phyloP scores from a whole-genome alignment of 106 monocot genomes.

The Acorus gramineus region DNA sequence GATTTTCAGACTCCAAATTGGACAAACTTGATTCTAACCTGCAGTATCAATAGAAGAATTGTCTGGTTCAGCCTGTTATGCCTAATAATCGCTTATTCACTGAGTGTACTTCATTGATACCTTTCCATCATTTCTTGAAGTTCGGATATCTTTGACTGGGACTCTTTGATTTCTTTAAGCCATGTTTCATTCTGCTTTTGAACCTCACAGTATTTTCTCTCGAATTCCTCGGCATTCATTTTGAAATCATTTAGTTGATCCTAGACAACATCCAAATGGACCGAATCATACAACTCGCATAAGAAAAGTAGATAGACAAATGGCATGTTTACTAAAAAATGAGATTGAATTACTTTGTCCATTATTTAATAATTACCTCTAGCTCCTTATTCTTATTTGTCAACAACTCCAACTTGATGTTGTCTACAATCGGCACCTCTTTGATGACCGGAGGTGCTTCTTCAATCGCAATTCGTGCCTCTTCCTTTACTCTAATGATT shows the following conservation, averaged over 20 bases:
- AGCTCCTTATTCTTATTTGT: slow-evolving; percentile 56
- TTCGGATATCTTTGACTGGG: slow-evolving; percentile 41
- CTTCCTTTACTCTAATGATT: slow-evolving; percentile 68
- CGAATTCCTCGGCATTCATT: slow-evolving; percentile 73
- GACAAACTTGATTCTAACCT: slow-evolving; percentile 70
- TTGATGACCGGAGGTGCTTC: slow-evolving; percentile 80
- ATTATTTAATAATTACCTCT: slow-evolving; percentile 36
- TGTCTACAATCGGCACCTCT: slow-evolving; percentile 80
- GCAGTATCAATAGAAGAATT: slow-evolving; percentile 9
- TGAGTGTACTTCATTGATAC: slow-evolving; percentile 11
- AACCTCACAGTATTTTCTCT: slow-evolving; percentile 48
- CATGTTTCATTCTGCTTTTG: slow-evolving; percentile 48
- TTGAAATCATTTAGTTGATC: slow-evolving; percentile 55
- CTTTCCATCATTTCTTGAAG: slow-evolving; percentile 81
- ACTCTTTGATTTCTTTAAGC: slow-evolving; percentile 56
- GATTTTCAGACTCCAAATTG: slow-evolving; percentile 76
- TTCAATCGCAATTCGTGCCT: slow-evolving; percentile 67
- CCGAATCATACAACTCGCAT: not conserved
- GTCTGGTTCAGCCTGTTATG: not conserved
- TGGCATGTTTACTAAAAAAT: not conserved
- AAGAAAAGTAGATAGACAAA: not conserved
- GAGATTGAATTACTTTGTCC: not conserved
- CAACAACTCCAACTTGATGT: slow-evolving; percentile 54
- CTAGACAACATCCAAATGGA: slow-evolving; percentile 19
- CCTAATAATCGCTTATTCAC: not conserved